Evolutionary conservation across 2,329 filamentous ascomycete genomes (phyloP), one percentile per base, ranked within the genome.

Genomic region (Aurifilum marmelostoma): DNA sequence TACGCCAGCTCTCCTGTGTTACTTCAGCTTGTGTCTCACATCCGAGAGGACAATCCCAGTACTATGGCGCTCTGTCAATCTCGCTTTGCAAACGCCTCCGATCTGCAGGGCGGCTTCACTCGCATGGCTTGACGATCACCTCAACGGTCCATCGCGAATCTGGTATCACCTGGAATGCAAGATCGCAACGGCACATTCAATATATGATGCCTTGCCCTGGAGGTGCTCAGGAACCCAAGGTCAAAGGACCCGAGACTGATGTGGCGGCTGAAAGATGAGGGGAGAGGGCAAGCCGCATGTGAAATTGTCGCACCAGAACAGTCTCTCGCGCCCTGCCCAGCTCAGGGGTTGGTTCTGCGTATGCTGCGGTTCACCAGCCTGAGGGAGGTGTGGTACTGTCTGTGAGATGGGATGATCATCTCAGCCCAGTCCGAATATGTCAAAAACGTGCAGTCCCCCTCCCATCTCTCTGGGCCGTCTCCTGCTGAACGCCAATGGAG

Each of bases 371-470:
- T 16, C 32, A 64, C 27, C 32, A 50, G 27, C 29, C 24, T 27
- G 9, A 27, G 5, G 3, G 3, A 21, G 18, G 43, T n/a, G 18
- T 43, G 34, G 29, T 66, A 24, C 3, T 27, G 64, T 54, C 50
- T 9, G 54, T 18, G 34, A 7, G 34, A 34, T 34, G 34, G 50
- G 50, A 65, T n/a, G 63, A 84, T 81, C 32, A 84, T 75, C 0
- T 79, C 80, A 1, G 81, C 80, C 32, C 76, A n/a, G n/a, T 74
- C 68, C 77, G 77, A 71, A 84, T n/a, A 82, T 64, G 34, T 77
- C 73, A 85, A 83, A 0, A 79, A 77, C 77, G 58, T 80, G 77
- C 60, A 81, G 71, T 83, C 82, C 4, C 84, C 4, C n/a, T n/a
- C 21, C 41, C 79, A 80, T 29, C 78, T 74, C 12, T 77, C 73